phyloP scores from a whole-genome alignment of 768 basidiomycete species.

The Leccinum subgranulosum region DNA sequence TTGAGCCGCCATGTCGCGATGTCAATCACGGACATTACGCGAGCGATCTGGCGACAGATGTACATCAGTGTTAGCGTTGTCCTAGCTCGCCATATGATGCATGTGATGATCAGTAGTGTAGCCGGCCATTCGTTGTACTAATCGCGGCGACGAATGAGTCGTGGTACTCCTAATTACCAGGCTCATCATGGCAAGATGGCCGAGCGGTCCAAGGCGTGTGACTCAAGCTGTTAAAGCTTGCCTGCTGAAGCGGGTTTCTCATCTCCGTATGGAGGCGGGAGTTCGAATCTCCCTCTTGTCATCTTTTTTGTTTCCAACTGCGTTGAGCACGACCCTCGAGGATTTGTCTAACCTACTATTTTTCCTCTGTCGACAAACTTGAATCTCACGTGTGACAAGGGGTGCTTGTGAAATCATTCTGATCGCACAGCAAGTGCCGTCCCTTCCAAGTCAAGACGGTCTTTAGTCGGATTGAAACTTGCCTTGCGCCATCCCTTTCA shows the following conservation, averaged over 20 bases:
- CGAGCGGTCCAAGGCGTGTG: slow-evolving; percentile 64
- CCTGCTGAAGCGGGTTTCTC: slow-evolving; percentile 29
- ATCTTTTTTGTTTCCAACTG: neutral
- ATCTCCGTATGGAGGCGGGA: slow-evolving; percentile 33
- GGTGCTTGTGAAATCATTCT: neutral
- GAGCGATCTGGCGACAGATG: neutral
- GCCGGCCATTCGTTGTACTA: too few relatives aligned
- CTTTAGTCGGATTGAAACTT: neutral
- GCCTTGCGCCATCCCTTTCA: slow-evolving; percentile 3
- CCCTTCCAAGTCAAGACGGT: neutral
- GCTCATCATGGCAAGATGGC: slow-evolving; percentile 45
- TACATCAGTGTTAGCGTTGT: neutral
- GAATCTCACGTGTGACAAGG: neutral
- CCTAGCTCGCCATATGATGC: too few relatives aligned
- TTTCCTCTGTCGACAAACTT: neutral
- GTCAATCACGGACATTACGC: neutral
- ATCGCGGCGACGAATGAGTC: neutral
- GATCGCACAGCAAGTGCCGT: neutral
- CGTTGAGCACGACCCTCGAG: neutral
- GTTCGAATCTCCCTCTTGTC: slow-evolving; percentile 36
- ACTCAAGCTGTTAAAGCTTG: slow-evolving; percentile 44
- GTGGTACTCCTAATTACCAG: neutral
- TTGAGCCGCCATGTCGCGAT: neutral
- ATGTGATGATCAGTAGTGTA: too few relatives aligned
- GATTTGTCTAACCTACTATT: neutral